phyloP scores from a whole-genome alignment of 805 yeast species.

The Maudiozyma bulderi region DNA sequence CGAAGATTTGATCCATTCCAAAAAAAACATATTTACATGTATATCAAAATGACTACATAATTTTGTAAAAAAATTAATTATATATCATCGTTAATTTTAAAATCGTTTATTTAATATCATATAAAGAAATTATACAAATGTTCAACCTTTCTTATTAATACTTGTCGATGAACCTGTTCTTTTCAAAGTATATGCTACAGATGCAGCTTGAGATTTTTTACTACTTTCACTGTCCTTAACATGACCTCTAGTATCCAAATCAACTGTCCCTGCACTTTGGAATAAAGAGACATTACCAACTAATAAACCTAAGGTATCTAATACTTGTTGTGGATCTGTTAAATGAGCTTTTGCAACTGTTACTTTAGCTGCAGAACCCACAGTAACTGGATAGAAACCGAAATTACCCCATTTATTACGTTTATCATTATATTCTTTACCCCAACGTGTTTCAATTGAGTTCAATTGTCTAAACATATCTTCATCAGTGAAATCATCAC shows the following conservation, averaged over 20 bases:
- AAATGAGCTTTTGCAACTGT: constrained; percentile 82
- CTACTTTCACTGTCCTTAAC: constrained; percentile 36
- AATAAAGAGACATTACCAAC: constrained; percentile 72
- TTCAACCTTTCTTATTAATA: constrained; percentile 1
- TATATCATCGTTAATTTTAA: no score
- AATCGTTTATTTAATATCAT: no score
- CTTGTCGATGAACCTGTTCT: constrained; percentile 17
- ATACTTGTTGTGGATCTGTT: constrained; percentile 72
- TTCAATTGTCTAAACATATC: constrained; percentile 86
- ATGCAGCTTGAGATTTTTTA: constrained; percentile 29
- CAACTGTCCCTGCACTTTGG: constrained; percentile 69
- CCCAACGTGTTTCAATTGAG: constrained; percentile 41
- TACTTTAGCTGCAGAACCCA: constrained; percentile 82
- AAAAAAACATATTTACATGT: no score
- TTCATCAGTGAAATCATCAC: constrained; percentile 96
- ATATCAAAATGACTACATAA: no score
- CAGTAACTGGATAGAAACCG: constrained; percentile 78
- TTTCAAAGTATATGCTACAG: constrained; percentile 22
- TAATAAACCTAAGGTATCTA: constrained; percentile 72
- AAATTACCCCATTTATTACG: constrained; percentile 41
- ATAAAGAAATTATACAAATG: no score
- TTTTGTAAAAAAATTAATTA: no score
- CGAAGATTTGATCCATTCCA: no score
- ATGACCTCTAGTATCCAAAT: constrained; percentile 71
- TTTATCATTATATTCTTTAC: constrained; percentile 30